Evolutionary conservation across 208 protist genomes (phyloP), one percentile per base, ranked within the genome.

Genomic region (Acanthamoeba lenticulata): DNA sequence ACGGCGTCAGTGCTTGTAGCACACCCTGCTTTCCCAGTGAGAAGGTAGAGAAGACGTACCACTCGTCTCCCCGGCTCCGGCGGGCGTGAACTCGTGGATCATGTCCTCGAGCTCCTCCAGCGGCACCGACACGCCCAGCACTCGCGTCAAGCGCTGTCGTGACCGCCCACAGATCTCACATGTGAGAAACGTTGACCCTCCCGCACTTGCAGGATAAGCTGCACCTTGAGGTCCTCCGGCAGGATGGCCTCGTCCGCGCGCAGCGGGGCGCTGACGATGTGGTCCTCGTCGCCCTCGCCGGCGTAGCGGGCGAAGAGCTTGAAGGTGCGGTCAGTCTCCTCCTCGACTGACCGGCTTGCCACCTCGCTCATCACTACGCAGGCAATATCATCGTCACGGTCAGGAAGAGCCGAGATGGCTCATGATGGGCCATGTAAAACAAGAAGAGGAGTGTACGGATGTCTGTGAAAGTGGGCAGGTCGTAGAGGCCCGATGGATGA

Each of bases 41-140:
- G 49, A 19, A 19, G 49, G 49, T 57, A 9, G 2, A 1, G 42
- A 38, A 36, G 11, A 0, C 0, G 0, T 60, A 57, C 45, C 45
- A 86, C 77, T 57, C 0, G 60, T 67, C 15, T 44, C 44, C 0
- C 77, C 44, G 13, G n/a, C n/a, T n/a, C 44, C 24, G 27, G 2
- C 21, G 77, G 77, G 32, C 11, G 19, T 24, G n/a, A 86, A 86
- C 29, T 86, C 77, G 3, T 34, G 19, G 44, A 86, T 38, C 77
- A 86, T 86, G 44, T 86, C 77, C 13, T 86, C 44, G 13, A 86
- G 77, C 45, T 86, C 77, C 45, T 86, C 44, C 77, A 86, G 38
- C 24, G 77, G 19, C 1, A 86, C 77, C 9, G 77, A 38, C 44
- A 60, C 29, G 44, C 44, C 44, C 40, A 86, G 34, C 9, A 57